phyloP scores from a whole-genome alignment of 1,284 basidiomycete species.

The Tilletiopsis washingtonensis region DNA sequence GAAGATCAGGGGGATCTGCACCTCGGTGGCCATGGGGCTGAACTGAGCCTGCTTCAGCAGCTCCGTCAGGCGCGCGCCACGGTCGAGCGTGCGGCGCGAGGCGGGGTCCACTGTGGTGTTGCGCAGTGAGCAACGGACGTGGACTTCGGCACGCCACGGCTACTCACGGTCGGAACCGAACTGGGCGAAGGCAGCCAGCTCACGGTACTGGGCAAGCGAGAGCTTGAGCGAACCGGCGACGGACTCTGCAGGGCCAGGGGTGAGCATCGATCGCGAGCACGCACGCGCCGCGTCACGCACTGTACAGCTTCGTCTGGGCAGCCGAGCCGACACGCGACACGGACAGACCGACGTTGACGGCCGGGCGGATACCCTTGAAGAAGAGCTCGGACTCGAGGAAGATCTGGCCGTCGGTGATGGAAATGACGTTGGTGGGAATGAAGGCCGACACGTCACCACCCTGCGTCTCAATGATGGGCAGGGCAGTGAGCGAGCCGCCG shows the following conservation, averaged over 20 bases:
- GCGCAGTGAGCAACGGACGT: no score
- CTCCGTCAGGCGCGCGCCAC: conserved; percentile 97
- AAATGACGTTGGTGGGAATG: conserved; percentile 49
- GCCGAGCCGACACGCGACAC: conserved; percentile 99
- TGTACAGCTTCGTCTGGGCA: conserved; percentile 73
- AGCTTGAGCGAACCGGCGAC: conserved; percentile 99
- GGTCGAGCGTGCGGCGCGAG: conserved; percentile 71
- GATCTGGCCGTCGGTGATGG: conserved; percentile 46
- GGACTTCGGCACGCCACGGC: no score
- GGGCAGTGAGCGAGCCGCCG: conserved; percentile 93
- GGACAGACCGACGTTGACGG: conserved; percentile 99
- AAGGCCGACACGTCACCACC: conserved; percentile 97
- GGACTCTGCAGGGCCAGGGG: conserved; percentile 79
- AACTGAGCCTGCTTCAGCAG: conserved; percentile 99
- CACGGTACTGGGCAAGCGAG: conserved; percentile 99
- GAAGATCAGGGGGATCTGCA: conserved; percentile 97
- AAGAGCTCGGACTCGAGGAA: conserved; percentile 58
- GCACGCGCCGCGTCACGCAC: no score
- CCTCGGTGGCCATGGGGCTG: conserved; percentile 62
- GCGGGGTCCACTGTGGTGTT: conserved; percentile 99
- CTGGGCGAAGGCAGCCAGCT: conserved; percentile 97
- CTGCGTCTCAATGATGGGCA: conserved; percentile 99
- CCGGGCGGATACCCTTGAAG: conserved; percentile 99
- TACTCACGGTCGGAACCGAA: conserved; percentile 78
- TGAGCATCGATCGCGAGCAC: conserved; percentile 58